Evolutionary conservation across 2,329 filamentous ascomycete species (phyloP).

Genomic region (Colletotrichum gigasporum): DNA sequence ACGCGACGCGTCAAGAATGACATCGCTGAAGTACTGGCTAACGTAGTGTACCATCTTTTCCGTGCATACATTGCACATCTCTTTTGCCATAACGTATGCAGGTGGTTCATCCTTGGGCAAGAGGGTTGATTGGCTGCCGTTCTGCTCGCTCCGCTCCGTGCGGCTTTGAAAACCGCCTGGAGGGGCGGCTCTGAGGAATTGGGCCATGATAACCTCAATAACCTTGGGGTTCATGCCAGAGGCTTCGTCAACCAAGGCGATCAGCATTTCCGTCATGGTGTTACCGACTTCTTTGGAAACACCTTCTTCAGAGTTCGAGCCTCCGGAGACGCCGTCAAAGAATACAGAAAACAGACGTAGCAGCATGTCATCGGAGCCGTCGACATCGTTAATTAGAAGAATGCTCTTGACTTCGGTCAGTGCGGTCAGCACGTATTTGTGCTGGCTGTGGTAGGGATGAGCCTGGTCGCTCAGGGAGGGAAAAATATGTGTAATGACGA

Average conservation of each 20-base stretch:
- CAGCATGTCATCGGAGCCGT: constrained; percentile 81
- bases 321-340: constrained; percentile 90
- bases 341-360: constrained; percentile 85
- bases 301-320: constrained; percentile 81
- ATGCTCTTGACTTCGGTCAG: constrained; percentile 95
- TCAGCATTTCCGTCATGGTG: constrained; percentile 87
- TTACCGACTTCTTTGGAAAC: constrained; percentile 94
- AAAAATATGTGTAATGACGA: constrained; percentile 85
- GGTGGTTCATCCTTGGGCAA: constrained; percentile 88
- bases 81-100: constrained; percentile 96
- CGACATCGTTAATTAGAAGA: constrained; percentile 87
- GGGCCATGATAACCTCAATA: constrained; percentile 92
- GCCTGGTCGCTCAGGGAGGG: constrained; percentile 86
- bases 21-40: constrained; percentile 96
- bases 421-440: constrained; percentile 89
- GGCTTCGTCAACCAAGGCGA: constrained; percentile 88
- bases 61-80: constrained; percentile 86
- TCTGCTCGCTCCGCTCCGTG: constrained; percentile 63
- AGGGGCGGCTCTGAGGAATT: constrained; percentile 90
- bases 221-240: constrained; percentile 80
- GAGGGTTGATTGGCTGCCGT: constrained; percentile 83
- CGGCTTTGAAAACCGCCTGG: constrained; percentile 63
- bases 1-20: constrained; percentile 87
- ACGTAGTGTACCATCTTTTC: constrained; percentile 97
- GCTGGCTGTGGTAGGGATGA: constrained; percentile 91